phyloP scores from a whole-genome alignment of 306 rosid species.

The Biancaea sappan region DNA sequence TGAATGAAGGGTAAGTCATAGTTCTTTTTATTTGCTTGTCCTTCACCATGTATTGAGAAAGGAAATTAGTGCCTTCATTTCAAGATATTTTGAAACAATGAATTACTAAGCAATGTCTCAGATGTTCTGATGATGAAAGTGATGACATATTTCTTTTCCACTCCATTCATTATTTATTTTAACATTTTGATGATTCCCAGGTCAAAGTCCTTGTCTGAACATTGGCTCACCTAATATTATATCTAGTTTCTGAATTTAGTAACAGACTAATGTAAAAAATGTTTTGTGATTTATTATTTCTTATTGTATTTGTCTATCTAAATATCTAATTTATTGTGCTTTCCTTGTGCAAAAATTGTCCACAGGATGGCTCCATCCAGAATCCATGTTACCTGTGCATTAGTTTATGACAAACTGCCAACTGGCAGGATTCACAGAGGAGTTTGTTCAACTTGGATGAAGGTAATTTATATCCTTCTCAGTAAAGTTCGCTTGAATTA shows the following conservation, averaged over 20 bases:
- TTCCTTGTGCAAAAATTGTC: constrained; percentile 33
- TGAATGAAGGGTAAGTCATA: constrained; percentile 20
- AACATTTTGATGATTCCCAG: background rate
- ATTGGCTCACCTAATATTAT: background rate
- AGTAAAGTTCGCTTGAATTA: constrained; percentile 16
- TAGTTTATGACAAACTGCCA: constrained; percentile 77
- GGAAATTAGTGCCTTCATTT: background rate
- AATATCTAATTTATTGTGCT: background rate
- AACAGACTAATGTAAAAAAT: background rate
- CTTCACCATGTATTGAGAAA: background rate
- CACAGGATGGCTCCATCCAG: constrained; percentile 80
- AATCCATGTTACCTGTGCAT: constrained; percentile 96
- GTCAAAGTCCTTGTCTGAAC: background rate
- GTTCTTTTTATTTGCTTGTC: constrained; percentile 3
- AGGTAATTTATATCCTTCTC: constrained; percentile 54
- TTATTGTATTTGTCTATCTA: background rate
- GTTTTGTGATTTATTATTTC: background rate
- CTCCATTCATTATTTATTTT: background rate
- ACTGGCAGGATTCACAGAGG: constrained; percentile 89
- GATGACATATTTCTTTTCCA: constrained; percentile 9
- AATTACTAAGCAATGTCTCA: background rate
- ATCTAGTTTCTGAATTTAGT: background rate
- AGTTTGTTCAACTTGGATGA: constrained; percentile 99
- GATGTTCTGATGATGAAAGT: background rate
- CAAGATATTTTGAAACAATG: background rate